A percentile compares a stretch with the other conserved stretches of the same genome.
These are phyloP conservation scores for Metschnikowia chrysomelidarum DNA, from an alignment of 805 yeast genomes.

Conservation along the genomic window DNA sequence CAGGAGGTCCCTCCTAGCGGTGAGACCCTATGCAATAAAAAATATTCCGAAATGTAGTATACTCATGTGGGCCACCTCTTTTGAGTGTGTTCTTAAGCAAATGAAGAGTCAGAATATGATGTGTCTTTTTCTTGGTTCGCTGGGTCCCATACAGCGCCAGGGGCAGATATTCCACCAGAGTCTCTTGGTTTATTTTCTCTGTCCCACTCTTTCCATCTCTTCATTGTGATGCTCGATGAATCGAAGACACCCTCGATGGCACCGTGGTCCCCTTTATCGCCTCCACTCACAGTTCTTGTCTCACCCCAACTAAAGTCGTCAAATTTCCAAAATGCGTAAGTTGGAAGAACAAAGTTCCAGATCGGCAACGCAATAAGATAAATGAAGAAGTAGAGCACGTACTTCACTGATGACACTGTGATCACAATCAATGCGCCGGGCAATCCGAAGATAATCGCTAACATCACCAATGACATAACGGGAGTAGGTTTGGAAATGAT, in stretches of 20 bases:
- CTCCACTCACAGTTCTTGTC: constrained; percentile 76
- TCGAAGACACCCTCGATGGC: constrained; percentile 81
- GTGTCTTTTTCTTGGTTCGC: constrained; percentile 30
- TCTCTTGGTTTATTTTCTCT: constrained; percentile 51
- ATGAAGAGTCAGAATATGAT: constrained; percentile 26
- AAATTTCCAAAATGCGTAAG: constrained; percentile 90
- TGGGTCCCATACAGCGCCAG: constrained; percentile 48
- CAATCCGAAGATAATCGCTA: constrained; percentile 77
- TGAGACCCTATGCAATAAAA: too few relatives aligned
- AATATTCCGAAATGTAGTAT: too few relatives aligned
- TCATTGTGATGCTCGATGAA: constrained; percentile 85
- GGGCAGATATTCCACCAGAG: constrained; percentile 27
- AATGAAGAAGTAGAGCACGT: constrained; percentile 74
- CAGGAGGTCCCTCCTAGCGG: too few relatives aligned
- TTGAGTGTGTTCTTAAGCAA: too few relatives aligned
- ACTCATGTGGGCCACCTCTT: too few relatives aligned
- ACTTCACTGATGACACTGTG: constrained; percentile 72
- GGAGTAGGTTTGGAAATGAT: constrained; percentile 77
- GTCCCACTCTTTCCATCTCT: constrained; percentile 93
- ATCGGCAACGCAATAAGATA: constrained; percentile 83
- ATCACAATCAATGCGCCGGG: constrained; percentile 81
- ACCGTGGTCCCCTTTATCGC: constrained; percentile 63
- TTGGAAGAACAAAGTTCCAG: constrained; percentile 88
- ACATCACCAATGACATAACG: constrained; percentile 65
- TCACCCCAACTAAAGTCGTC: constrained; percentile 98